Percentiles rank a stretch among this genome's conserved stretches.
These are phyloP conservation scores for Barnettozyma populi DNA, from an alignment of 805 yeast genomes.

Conservation along the genomic window DNA sequence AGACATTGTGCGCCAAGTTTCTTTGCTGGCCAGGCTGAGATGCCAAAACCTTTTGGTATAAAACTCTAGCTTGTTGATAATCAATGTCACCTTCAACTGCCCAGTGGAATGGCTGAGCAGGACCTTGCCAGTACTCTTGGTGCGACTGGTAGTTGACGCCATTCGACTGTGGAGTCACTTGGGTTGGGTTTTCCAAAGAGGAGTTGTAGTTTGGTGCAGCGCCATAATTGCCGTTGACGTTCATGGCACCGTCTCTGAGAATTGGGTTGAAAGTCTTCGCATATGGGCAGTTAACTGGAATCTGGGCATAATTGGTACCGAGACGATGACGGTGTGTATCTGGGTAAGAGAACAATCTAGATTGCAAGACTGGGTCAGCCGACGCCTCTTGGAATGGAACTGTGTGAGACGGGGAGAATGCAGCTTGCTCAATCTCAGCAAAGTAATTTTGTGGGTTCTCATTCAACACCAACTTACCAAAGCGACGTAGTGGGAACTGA, in stretches of 20 bases:
- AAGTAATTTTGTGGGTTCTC: slow-evolving; percentile 84
- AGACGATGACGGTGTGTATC: slow-evolving; percentile 84
- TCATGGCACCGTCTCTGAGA: slow-evolving; percentile 80
- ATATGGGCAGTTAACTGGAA: slow-evolving; percentile 86
- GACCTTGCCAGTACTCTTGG: slow-evolving; percentile 78
- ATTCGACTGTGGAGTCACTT: slow-evolving; percentile 24
- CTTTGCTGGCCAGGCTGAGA: slow-evolving; percentile 78
- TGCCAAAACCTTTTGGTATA: slow-evolving; percentile 66
- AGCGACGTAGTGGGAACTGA: slow-evolving; percentile 79
- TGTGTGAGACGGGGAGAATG: slow-evolving; percentile 81
- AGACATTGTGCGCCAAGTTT: slow-evolving; percentile 77
- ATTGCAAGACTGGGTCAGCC: slow-evolving; percentile 80
- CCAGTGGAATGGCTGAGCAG: slow-evolving; percentile 88
- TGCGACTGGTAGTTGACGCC: slow-evolving; percentile 42
- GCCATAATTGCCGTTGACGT: slow-evolving; percentile 66
- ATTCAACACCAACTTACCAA: slow-evolving; percentile 74
- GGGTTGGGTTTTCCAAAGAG: slow-evolving; percentile 32
- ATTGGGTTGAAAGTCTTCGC: slow-evolving; percentile 59
- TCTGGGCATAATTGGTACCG: slow-evolving; percentile 69
- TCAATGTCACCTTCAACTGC: slow-evolving; percentile 60
- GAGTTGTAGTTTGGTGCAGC: slow-evolving; percentile 71
- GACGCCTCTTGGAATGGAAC: slow-evolving; percentile 80
- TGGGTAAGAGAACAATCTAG: slow-evolving; percentile 76
- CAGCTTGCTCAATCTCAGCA: slow-evolving; percentile 84
- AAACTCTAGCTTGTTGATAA: slow-evolving; percentile 67